These are phyloP conservation scores for Theobroma cacao DNA, from an alignment of 345 rosid genomes.

Conservation along the genomic window DNA sequence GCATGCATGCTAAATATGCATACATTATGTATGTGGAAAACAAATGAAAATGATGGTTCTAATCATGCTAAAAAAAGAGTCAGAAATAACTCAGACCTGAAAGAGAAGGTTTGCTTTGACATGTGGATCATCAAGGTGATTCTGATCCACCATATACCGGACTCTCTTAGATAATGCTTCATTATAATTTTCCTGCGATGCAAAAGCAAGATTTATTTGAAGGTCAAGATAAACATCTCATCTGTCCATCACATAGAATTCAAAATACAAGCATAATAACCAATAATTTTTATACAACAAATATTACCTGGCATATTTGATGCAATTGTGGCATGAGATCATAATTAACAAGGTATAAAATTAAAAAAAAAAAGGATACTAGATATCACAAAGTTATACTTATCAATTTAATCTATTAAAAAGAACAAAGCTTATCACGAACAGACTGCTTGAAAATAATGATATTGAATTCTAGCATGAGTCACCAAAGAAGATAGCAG, in stretches of 20 bases:
- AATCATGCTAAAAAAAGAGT: neutral
- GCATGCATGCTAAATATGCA: neutral
- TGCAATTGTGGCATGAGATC: neutral
- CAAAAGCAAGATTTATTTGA: constrained; percentile 8
- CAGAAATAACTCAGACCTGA: constrained; percentile 47
- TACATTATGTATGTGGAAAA: neutral
- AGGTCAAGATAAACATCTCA: neutral
- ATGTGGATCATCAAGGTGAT: constrained; percentile 90
- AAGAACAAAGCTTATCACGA: neutral
- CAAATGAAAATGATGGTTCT: neutral
- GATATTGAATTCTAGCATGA: neutral
- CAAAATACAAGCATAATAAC: neutral
- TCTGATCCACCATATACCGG: constrained; percentile 65
- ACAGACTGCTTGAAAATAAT: neutral
- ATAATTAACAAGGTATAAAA: neutral
- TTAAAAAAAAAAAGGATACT: neutral
- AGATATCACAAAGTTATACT: neutral
- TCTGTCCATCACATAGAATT: neutral
- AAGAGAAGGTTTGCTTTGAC: constrained; percentile 84
- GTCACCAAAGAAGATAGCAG: neutral
- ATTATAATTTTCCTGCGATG: constrained; percentile 73
- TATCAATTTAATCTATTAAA: neutral
- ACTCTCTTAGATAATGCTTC: constrained; percentile 73
- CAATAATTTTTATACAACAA: neutral
- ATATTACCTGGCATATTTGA: neutral